Evolutionary conservation across 768 basidiomycete species (phyloP), one percentile per base, ranked within the genome.

Genomic region (Gloeophyllum trabeum): DNA sequence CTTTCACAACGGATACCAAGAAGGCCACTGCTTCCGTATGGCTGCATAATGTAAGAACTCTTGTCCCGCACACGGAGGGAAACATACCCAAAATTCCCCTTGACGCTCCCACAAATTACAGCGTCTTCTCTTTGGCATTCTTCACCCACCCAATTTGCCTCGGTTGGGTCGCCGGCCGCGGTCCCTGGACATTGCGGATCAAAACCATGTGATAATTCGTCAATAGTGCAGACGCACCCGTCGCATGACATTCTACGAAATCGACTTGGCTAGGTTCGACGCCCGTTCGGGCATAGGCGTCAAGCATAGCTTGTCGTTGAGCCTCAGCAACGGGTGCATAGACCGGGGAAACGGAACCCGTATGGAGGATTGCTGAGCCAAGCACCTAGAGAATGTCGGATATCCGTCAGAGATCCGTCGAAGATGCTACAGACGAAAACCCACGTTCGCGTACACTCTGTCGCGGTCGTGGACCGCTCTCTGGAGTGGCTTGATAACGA

Each of bases 1-100:
- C 66, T 49, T 72, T 72, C 20, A 56, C 60, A 19, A 72, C 48
- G 0, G 69, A 70, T 3, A 62, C 67, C 5, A 72, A 50, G 44
- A 70, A 72, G 0, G 70, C 63, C 0, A 61, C 58, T 14, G 65
- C 63, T 49, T 70, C 67, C 4, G 60, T 49, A 48, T 67, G 66
- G 4, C 63, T 66, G 37, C 4, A n/a, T 32, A 4, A 36, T 13
- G 19, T 18, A 28, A n/a, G 30, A 25, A n/a, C 12, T 41, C 24
- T 24, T 30, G 16, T 7, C 28, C 10, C 21, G n/a, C 39, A 38
- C 32, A 39, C 19, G 28, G 35, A 7, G 28, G 16, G 28, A 7
- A 30, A 16, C 30, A 22, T 18, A 68, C 66, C 68, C 69, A 30
- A 68, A 57, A 43, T 70, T 69, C 35, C 64, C 64, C 46, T 69